Conservation (phyloP, 2,329 filamentous ascomycete species). For the Thelonectria rubi region DNA sequence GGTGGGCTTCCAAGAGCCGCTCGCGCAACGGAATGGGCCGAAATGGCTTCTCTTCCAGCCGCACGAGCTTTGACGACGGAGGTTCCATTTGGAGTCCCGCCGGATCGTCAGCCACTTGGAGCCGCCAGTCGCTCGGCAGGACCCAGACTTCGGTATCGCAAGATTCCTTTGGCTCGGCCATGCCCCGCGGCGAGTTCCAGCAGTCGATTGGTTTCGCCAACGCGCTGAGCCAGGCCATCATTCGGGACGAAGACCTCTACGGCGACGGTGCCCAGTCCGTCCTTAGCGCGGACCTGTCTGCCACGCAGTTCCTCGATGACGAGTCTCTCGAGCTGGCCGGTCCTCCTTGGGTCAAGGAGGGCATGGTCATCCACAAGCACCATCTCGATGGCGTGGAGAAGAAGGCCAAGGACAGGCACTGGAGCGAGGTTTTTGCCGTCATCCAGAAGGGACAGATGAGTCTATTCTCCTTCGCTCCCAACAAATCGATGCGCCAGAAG, state of each 20-base stretch:
- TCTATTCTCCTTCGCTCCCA: conserved; percentile 90
- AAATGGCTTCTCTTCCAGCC: conserved; percentile 86
- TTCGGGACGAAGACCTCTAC: conserved; percentile 80
- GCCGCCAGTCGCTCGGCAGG: conserved; percentile 89
- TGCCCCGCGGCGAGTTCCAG: conserved; percentile 83
- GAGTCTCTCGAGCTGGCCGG: conserved; percentile 91
- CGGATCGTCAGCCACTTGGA: conserved; percentile 91
- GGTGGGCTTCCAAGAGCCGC: conserved; percentile 87
- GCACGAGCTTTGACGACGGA: conserved; percentile 92
- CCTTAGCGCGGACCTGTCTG: conserved; percentile 68
- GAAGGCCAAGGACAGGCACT: conserved; percentile 91
- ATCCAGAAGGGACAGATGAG: conserved; percentile 95
- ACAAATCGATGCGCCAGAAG: conserved; percentile 78
- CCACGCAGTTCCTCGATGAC: conserved; percentile 81
- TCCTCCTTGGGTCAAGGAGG: conserved; percentile 98
- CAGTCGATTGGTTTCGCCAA: conserved; percentile 98
- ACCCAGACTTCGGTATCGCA: conserved; percentile 92
- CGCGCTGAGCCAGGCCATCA: conserved; percentile 94
- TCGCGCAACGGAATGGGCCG: conserved; percentile 78
- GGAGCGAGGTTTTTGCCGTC: conserved; percentile 95
- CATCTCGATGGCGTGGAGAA: conserved; percentile 91
- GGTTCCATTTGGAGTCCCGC: conserved; percentile 90
- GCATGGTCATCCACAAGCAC: conserved; percentile 94
- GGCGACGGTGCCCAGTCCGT: conserved; percentile 58
- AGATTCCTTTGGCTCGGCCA: conserved; percentile 84